Evolutionary conservation across 2,329 filamentous ascomycete genomes (phyloP).

Genomic region (Colletotrichum australisinense): DNA sequence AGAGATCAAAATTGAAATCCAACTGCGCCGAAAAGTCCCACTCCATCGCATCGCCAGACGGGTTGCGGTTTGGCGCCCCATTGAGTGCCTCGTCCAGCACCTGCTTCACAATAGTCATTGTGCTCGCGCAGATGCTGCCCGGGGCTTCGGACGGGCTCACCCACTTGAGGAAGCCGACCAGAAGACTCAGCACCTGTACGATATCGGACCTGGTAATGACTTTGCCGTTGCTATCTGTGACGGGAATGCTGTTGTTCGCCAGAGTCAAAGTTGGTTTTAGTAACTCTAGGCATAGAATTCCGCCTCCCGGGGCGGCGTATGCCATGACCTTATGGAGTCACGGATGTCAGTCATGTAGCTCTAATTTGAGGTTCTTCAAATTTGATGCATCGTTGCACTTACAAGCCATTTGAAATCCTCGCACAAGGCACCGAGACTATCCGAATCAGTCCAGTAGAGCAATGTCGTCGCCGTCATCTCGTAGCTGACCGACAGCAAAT

Average conservation of each 20-base stretch:
- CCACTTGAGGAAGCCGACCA: slow-evolving; percentile 64
- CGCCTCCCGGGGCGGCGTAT: slow-evolving; percentile 60
- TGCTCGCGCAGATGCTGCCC: slow-evolving; percentile 56
- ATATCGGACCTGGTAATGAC: slow-evolving; percentile 58
- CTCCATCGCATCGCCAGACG: slow-evolving; percentile 39
- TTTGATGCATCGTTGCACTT: slow-evolving; percentile 33
- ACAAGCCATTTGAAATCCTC: slow-evolving; percentile 62
- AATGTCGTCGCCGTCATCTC: slow-evolving; percentile 60
- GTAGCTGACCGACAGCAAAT: slow-evolving; percentile 57
- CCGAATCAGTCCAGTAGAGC: slow-evolving; percentile 60
- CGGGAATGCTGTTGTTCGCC: slow-evolving; percentile 23
- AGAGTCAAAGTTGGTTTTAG: slow-evolving; percentile 47
- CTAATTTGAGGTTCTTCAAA: too few relatives aligned
- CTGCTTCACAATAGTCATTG: slow-evolving; percentile 59
- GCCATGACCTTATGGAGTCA: slow-evolving; percentile 54
- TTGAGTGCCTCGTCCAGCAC: slow-evolving; percentile 63
- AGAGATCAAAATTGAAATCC: slow-evolving; percentile 59
- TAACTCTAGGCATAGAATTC: slow-evolving; percentile 62
- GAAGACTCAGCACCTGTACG: slow-evolving; percentile 62
- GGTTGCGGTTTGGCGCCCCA: slow-evolving; percentile 39
- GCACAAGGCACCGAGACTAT: slow-evolving; percentile 53
- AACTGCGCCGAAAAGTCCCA: slow-evolving; percentile 46
- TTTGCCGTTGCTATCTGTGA: slow-evolving; percentile 41
- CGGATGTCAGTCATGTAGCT: too few relatives aligned
- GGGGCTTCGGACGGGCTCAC: slow-evolving; percentile 59